phyloP scores from a whole-genome alignment of 352 stramenopile genomes.

The Phytophthora pini region DNA sequence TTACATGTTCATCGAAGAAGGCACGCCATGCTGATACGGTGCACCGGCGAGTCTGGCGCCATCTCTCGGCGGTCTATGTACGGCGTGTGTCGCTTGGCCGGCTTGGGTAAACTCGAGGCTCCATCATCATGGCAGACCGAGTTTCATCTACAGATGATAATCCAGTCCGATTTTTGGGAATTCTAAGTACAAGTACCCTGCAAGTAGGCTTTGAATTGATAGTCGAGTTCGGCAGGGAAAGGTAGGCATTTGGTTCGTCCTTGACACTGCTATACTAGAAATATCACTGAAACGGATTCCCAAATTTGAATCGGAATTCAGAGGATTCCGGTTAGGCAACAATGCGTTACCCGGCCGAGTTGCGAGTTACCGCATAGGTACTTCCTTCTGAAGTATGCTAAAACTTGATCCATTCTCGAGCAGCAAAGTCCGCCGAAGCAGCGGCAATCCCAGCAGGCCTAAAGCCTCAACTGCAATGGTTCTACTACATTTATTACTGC shows the following conservation, averaged over 20 bases:
- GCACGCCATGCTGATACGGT: constrained; percentile 34
- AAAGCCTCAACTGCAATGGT: constrained; percentile 1
- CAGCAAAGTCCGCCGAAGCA: constrained; percentile 2
- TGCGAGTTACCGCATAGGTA: constrained; percentile 2
- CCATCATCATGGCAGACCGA: constrained; percentile 12
- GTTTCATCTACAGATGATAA: not conserved
- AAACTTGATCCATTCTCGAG: constrained; percentile 10
- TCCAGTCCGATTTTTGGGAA: not conserved
- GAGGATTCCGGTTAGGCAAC: constrained; percentile 1
- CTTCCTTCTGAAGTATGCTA: not conserved
- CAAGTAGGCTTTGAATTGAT: not conserved
- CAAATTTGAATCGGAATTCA: not conserved
- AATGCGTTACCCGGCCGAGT: not conserved
- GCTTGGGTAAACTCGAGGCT: constrained; percentile 13
- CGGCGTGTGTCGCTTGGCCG: constrained; percentile 7
- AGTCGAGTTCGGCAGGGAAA: not conserved
- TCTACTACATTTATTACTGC: not conserved
- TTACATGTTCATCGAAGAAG: constrained; percentile 4
- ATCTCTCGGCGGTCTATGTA: constrained; percentile 25
- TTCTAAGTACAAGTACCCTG: not conserved
- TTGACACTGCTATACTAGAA: not conserved
- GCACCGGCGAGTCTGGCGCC: constrained; percentile 27
- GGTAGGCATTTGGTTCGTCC: not conserved
- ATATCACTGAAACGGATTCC: not conserved
- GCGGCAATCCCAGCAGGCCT: not conserved